Evolutionary conservation across 1,139 yeast species (phyloP).

Genomic region (Candida neerlandica): DNA sequence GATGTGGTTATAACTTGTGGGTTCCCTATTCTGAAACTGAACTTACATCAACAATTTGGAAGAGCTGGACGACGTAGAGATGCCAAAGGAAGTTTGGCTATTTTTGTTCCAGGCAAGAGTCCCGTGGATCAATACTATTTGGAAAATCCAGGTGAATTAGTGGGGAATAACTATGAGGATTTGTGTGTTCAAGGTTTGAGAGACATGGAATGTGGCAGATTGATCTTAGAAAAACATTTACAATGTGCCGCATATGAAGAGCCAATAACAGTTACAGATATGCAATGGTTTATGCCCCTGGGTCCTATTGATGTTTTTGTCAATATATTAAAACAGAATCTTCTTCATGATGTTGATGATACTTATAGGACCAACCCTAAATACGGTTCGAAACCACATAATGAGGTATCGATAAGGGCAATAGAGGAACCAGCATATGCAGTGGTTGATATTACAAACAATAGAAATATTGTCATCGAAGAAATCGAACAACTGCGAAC

Average conservation of each 20-base stretch:
- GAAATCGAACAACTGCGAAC: slow-evolving; percentile 90
- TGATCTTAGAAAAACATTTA: slow-evolving; percentile 73
- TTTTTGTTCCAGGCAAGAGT: slow-evolving; percentile 79
- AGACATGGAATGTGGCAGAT: slow-evolving; percentile 35
- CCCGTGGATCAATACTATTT: slow-evolving; percentile 89
- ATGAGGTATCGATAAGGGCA: slow-evolving; percentile 75
- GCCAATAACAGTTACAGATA: slow-evolving; percentile 53
- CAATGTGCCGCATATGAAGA: slow-evolving; percentile 94
- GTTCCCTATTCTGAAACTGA: slow-evolving; percentile 83
- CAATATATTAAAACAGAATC: slow-evolving; percentile 44
- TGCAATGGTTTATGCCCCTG: slow-evolving; percentile 48
- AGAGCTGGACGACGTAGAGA: slow-evolving; percentile 88
- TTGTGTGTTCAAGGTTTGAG: slow-evolving; percentile 44
- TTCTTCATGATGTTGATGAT: slow-evolving; percentile 51
- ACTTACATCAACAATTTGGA: slow-evolving; percentile 93
- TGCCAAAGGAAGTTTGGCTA: slow-evolving; percentile 64
- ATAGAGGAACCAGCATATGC: slow-evolving; percentile 80
- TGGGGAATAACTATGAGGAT: slow-evolving; percentile 48
- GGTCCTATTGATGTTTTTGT: slow-evolving; percentile 25
- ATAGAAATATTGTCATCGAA: slow-evolving; percentile 76
- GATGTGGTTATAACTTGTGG: slow-evolving; percentile 94
- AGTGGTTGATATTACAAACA: slow-evolving; percentile 83
- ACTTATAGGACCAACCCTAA: slow-evolving; percentile 61
- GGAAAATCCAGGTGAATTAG: slow-evolving; percentile 65
- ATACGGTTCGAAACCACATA: slow-evolving; percentile 80